Evolutionary conservation across 1,284 basidiomycete genomes (phyloP).

Genomic region (Moesziomyces parantarcticus): DNA sequence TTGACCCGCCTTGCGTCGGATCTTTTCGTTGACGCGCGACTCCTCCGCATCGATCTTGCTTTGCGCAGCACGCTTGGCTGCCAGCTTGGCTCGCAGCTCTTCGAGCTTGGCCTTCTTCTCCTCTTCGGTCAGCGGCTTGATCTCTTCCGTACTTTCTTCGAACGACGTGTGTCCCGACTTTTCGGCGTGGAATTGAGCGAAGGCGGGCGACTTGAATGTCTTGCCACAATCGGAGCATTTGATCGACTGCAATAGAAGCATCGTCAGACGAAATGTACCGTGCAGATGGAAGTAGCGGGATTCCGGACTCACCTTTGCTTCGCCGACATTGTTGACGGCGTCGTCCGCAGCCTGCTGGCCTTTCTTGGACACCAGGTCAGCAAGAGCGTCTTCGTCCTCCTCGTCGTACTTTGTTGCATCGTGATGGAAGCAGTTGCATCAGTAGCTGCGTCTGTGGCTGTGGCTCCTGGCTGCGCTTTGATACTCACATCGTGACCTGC

Average conservation of each 20-base stretch:
- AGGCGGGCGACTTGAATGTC: slow-evolving; percentile 77
- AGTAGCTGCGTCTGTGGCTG: not conserved
- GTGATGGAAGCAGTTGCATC: not conserved
- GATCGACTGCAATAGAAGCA: slow-evolving; percentile 46
- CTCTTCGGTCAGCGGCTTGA: slow-evolving; percentile 93
- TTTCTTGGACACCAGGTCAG: slow-evolving; percentile 50
- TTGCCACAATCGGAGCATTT: slow-evolving; percentile 65
- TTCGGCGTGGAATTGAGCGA: slow-evolving; percentile 93
- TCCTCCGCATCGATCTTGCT: slow-evolving; percentile 58
- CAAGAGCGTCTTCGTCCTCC: slow-evolving; percentile 57
- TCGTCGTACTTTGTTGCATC: slow-evolving; percentile 48
- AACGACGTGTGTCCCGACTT: slow-evolving; percentile 88
- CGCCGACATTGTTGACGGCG: slow-evolving; percentile 41
- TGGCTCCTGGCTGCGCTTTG: too few relatives aligned
- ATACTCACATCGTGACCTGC: slow-evolving; percentile 37
- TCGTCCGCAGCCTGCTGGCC: slow-evolving; percentile 55
- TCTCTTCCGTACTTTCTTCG: slow-evolving; percentile 94
- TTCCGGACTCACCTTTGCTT: slow-evolving; percentile 48
- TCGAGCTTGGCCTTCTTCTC: slow-evolving; percentile 85
- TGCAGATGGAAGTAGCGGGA: too few relatives aligned
- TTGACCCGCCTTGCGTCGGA: slow-evolving; percentile 66
- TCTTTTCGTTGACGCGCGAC: slow-evolving; percentile 62
- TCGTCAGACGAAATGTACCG: not conserved
- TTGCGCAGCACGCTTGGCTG: slow-evolving; percentile 60
- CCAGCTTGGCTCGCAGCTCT: slow-evolving; percentile 71